These are phyloP conservation scores for Phytophthora hybrid DNA, from an alignment of 352 stramenopile genomes.

Conservation along the genomic window DNA sequence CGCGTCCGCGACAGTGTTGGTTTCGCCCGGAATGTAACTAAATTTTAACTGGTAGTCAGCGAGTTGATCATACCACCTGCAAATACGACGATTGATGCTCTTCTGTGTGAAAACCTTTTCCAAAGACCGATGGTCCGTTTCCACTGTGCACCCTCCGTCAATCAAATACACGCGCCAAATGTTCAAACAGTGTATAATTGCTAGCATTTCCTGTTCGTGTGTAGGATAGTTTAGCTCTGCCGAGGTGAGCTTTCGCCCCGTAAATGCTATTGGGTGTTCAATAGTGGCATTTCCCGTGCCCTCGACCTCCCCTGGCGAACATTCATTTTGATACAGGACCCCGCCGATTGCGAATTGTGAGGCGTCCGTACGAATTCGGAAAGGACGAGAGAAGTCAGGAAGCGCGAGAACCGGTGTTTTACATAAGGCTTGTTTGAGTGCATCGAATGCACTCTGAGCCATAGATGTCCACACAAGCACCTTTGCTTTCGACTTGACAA, in stretches of 20 bases:
- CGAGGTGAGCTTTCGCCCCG: conserved; percentile 8
- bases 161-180: conserved; percentile 23
- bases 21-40: conserved; percentile 8
- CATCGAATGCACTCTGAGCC: conserved; percentile 9
- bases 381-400: conserved; percentile 4
- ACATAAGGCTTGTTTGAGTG: conserved; percentile 2
- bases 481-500: conserved; percentile 11
- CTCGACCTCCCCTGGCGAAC: conserved; percentile 7
- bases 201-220: conserved; percentile 26
- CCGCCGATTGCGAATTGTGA: conserved; percentile 12
- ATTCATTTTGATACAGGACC: conserved; percentile 3
- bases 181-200: conserved; percentile 17
- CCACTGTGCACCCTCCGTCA: conserved; percentile 9
- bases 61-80: conserved; percentile 11
- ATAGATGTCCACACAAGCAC: background rate
- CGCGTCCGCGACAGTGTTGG: conserved; percentile 18
- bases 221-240: conserved; percentile 28
- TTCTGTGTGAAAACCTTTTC: conserved; percentile 15
- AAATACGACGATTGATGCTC: conserved; percentile 12
- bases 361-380: conserved; percentile 9
- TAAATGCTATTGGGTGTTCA: conserved; percentile 16
- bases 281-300: background rate
- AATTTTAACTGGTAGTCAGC: conserved; percentile 8
- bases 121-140: conserved; percentile 17
- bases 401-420: background rate